phyloP scores from a whole-genome alignment of 805 yeast species.

The Kodamaea laetipori region DNA sequence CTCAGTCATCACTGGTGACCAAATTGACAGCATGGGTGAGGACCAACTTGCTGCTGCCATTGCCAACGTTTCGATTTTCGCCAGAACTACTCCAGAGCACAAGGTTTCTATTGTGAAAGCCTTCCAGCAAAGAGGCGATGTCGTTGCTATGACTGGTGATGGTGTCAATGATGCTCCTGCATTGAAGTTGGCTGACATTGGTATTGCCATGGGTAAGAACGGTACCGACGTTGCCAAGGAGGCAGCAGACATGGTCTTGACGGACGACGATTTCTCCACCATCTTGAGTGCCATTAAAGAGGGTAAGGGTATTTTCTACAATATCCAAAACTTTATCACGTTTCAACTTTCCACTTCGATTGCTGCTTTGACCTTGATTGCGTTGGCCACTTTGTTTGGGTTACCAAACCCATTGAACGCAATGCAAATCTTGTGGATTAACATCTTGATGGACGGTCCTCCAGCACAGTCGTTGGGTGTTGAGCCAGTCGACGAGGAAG shows the following conservation, averaged over 20 bases:
- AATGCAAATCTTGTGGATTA: slow-evolving; percentile 98
- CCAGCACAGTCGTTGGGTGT: slow-evolving; percentile 98
- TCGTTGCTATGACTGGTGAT: slow-evolving; percentile 99
- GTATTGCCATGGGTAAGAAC: slow-evolving; percentile 88
- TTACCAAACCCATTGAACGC: slow-evolving; percentile 95
- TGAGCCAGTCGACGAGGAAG: slow-evolving; percentile 94
- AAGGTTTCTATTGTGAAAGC: slow-evolving; percentile 89
- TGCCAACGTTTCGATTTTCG: slow-evolving; percentile 83
- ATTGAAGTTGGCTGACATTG: slow-evolving; percentile 90
- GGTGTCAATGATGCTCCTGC: slow-evolving; percentile 99
- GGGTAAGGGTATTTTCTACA: slow-evolving; percentile 95
- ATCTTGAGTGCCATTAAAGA: slow-evolving; percentile 80
- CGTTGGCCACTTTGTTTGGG: slow-evolving; percentile 81
- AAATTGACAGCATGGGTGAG: slow-evolving; percentile 71
- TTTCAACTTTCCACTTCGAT: slow-evolving; percentile 95
- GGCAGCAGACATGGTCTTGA: slow-evolving; percentile 96
- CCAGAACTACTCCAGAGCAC: slow-evolving; percentile 94
- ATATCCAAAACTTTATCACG: slow-evolving; percentile 91
- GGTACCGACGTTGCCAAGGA: slow-evolving; percentile 99
- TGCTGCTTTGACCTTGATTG: slow-evolving; percentile 89
- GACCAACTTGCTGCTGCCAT: slow-evolving; percentile 74
- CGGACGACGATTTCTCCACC: slow-evolving; percentile 95
- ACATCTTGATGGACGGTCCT: slow-evolving; percentile 98
- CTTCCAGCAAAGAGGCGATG: slow-evolving; percentile 84
- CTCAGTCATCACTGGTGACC: slow-evolving; percentile 83